These are phyloP conservation scores for Termitomyces sp. DNA, from an alignment of 768 basidiomycete genomes.

Conservation along the genomic window DNA sequence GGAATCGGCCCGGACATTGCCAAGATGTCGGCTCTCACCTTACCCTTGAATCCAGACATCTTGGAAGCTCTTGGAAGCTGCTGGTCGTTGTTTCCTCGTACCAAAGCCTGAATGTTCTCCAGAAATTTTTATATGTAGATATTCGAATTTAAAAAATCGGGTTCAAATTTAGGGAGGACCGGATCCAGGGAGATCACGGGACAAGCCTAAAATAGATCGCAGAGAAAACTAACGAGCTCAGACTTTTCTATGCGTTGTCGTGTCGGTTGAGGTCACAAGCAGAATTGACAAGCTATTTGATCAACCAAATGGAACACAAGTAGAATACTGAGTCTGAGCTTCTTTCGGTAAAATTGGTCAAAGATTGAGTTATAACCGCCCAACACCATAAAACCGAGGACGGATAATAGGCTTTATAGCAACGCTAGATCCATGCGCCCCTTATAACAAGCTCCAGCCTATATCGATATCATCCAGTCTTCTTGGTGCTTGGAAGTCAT, in stretches of 20 bases:
- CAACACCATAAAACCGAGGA: neutral
- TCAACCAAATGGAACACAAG: neutral
- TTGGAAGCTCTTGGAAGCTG: neutral
- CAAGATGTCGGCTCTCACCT: neutral
- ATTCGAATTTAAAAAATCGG: neutral
- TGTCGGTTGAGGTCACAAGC: too few species aligned
- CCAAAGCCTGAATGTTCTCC: neutral
- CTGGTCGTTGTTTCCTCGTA: neutral
- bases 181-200: neutral
- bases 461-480: neutral
- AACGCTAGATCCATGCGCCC: too few species aligned
- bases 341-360: neutral
- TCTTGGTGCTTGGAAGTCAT: neutral
- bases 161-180: neutral
- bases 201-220: neutral
- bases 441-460: too few species aligned
- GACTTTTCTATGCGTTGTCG: too few species aligned
- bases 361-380: neutral
- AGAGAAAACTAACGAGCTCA: neutral
- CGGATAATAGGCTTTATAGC: neutral
- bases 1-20: neutral
- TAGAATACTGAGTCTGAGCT: neutral
- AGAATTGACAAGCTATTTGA: too few species aligned
- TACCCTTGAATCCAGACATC: neutral
- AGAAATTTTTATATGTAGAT: neutral